These are phyloP conservation scores for Zizania latifolia DNA, from an alignment of 176 grass and related monocot species.

Conservation along the genomic window DNA sequence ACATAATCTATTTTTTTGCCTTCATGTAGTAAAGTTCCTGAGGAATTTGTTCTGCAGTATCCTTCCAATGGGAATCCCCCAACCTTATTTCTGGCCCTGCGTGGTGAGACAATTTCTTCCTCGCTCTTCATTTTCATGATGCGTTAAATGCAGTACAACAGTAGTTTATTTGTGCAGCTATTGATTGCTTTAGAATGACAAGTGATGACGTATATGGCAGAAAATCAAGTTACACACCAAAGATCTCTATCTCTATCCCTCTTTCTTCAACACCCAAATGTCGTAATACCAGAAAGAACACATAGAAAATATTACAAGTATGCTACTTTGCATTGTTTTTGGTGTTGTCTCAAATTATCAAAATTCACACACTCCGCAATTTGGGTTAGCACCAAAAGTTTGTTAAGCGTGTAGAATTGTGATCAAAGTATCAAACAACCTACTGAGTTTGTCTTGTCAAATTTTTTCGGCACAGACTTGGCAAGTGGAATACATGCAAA, in stretches of 20 bases:
- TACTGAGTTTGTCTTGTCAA: neutral
- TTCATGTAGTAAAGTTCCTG: slow-evolving; percentile 80
- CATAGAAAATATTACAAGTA: neutral
- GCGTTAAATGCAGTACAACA: neutral
- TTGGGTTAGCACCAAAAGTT: slow-evolving; percentile 2
- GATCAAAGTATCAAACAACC: neutral
- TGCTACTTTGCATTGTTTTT: neutral
- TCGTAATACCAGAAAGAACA: neutral
- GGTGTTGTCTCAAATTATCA: slow-evolving; percentile 14
- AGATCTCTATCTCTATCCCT: neutral
- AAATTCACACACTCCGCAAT: neutral
- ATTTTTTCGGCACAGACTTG: slow-evolving; percentile 57
- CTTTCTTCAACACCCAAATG: slow-evolving; percentile 8
- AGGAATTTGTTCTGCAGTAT: slow-evolving; percentile 94
- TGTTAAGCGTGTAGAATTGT: neutral
- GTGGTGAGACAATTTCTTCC: slow-evolving; percentile 40
- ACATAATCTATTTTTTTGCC: slow-evolving; percentile 29
- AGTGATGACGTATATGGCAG: neutral
- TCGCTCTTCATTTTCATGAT: slow-evolving; percentile 14
- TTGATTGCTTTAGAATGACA: slow-evolving; percentile 1
- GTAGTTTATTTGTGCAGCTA: neutral
- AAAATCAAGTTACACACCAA: neutral
- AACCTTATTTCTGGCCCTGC: slow-evolving; percentile 85
- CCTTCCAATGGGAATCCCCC: slow-evolving; percentile 91
- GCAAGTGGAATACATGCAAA: slow-evolving; percentile 52